phyloP scores from a whole-genome alignment of 2,329 filamentous ascomycete genomes.

The Pseudogymnoascus sp. region DNA sequence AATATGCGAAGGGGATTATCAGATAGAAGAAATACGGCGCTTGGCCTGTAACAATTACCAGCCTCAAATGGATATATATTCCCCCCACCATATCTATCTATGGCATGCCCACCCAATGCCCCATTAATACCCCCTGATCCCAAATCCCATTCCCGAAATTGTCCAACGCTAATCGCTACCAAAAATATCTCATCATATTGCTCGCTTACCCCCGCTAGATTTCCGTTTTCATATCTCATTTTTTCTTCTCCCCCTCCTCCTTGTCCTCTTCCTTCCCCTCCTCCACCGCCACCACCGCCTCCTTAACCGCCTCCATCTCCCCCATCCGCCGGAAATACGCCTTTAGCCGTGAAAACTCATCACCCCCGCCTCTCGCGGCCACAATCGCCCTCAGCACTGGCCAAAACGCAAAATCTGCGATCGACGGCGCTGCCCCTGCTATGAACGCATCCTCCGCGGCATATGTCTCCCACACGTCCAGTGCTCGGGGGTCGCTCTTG shows the following conservation, averaged over 20 bases:
- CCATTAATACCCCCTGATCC: not conserved
- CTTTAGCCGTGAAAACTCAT: constrained; percentile 25
- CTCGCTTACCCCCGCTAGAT: not conserved
- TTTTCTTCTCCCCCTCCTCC: not conserved
- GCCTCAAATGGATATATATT: not conserved
- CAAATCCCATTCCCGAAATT: not conserved
- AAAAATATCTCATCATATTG: not conserved
- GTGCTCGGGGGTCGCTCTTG: constrained; percentile 18
- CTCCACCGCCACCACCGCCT: not conserved
- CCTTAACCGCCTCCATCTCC: not conserved
- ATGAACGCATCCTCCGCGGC: constrained; percentile 32
- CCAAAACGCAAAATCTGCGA: constrained; percentile 51
- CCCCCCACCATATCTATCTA: not conserved
- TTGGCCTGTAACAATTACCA: not conserved
- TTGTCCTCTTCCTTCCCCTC: not conserved
- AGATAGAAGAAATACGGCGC: not conserved
- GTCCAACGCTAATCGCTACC: not conserved
- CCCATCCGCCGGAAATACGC: constrained; percentile 19
- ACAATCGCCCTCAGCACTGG: constrained; percentile 44
- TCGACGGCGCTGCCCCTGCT: constrained; percentile 32
- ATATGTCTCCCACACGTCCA: constrained; percentile 21
- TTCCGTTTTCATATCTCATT: not conserved
- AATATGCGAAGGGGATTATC: not conserved
- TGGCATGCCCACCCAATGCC: not conserved
- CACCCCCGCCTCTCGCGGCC: constrained; percentile 26